Base-by-base conservation (phyloP, 2,329 filamentous ascomycete species). In the Nemania serpens region DNA sequence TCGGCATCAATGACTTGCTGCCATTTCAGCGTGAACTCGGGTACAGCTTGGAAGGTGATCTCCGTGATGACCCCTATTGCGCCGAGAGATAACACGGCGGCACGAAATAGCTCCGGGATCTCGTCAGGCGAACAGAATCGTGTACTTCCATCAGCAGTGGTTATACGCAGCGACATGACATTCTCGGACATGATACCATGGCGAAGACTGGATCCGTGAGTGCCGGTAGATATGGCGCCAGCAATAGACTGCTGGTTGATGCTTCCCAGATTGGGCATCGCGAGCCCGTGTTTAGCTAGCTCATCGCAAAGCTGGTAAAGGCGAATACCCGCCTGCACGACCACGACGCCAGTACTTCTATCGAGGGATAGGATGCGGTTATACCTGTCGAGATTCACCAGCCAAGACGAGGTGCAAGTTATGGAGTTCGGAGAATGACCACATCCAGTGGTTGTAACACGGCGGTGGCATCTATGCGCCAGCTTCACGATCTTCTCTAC, bases 241-340 rank as follows among this genome's bases (percentile, higher is more conserved):
- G 91, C 93, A 64, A 98, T 88, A 60, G 91, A 95, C 81, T 99
- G 95, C 70, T 92, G 87, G 74, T 97, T 93, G 76, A 99, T 99
- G 75, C 92, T 97, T 37, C 95, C 95, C 47, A 98, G 80, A 74
- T 96, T 97, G 29, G 91, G 90, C 84, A 99, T 89, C 2, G 93
- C 92, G 65, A 97, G 82, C 0, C 91, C 92, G 69, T 88, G 77
- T 56, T 84, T 82, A 67, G 91, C 91, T 34, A 97, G 86, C 70
- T 87, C 85, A 45, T 84, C 82, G 64, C 92, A 90, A 59, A 99
- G 79, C 61, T 88, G 79, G 69, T 86, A 86, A 62, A 99, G 80
- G 18, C 94, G 84, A 66, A 98, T 97, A 15, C 95, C 95, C n/a
- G 90, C 90, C 78, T 98, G 85, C 69, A 96, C 90, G 2, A 88